phyloP scores from a whole-genome alignment of 371 early-diverging fungal species.

The Mortierella sp. region DNA sequence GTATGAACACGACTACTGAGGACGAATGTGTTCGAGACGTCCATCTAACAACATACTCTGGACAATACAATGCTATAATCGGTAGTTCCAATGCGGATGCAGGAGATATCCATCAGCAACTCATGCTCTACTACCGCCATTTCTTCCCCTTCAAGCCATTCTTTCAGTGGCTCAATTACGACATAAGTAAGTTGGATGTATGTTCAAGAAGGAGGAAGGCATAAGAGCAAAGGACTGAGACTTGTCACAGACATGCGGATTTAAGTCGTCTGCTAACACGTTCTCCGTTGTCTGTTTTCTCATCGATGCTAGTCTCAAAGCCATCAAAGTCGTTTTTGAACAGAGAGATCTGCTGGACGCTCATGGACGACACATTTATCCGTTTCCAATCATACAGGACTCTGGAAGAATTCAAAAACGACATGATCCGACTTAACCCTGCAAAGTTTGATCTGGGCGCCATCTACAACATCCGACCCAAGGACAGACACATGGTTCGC shows the following conservation, averaged over 20 bases:
- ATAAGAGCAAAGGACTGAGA: too few species aligned
- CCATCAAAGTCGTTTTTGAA: constrained; percentile 77
- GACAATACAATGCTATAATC: not conserved
- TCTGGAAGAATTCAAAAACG: constrained; percentile 81
- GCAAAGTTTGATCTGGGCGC: constrained; percentile 99
- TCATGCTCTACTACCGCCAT: constrained; percentile 84
- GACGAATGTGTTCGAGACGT: not conserved
- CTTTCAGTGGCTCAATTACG: constrained; percentile 90
- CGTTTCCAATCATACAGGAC: constrained; percentile 91
- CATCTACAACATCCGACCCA: constrained; percentile 83
- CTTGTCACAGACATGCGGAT: not conserved
- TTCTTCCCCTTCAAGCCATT: constrained; percentile 88
- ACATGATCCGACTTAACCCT: constrained; percentile 82
- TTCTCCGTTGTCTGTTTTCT: not conserved
- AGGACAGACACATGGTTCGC: constrained; percentile 80
- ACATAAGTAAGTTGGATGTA: constrained; percentile 62
- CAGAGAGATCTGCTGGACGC: constrained; percentile 96
- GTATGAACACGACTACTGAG: not conserved
- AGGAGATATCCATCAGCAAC: constrained; percentile 52
- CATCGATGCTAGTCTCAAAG: constrained; percentile 20
- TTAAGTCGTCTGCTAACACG: too few species aligned
- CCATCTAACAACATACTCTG: constrained; percentile 9
- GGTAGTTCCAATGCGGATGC: constrained; percentile 9
- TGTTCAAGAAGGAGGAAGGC: too few species aligned
- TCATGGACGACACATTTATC: constrained; percentile 83